Evolutionary conservation across 1,284 basidiomycete genomes (phyloP).

Genomic region (Trichosporon asahii): DNA sequence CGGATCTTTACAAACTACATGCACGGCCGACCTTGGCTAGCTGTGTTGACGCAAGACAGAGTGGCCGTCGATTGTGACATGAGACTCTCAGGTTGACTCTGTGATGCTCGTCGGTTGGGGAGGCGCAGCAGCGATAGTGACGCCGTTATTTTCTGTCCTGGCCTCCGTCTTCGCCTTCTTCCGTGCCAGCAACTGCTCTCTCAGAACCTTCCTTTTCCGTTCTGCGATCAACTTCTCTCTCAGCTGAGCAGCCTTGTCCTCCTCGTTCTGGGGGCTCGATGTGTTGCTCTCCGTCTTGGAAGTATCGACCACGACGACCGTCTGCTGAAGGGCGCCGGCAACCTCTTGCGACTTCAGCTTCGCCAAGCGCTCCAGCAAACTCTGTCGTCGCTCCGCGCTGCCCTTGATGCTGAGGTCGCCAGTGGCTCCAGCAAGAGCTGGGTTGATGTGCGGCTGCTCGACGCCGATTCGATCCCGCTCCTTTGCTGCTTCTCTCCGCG

Average conservation of each 20-base stretch:
- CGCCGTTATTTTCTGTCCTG: background rate
- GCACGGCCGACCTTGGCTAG: too few relatives aligned
- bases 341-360: conserved; percentile 9
- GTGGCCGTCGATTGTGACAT: background rate
- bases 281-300: conserved; percentile 24
- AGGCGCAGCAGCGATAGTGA: background rate
- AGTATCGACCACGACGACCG: conserved; percentile 4
- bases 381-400: conserved; percentile 20
- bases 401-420: conserved; percentile 20
- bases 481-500: conserved; percentile 6
- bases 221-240: conserved; percentile 37
- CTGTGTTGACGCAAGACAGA: background rate
- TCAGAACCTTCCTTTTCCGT: conserved; percentile 25
- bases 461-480: conserved; percentile 6
- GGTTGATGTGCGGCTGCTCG: background rate
- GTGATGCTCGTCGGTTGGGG: background rate
- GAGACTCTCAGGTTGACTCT: background rate
- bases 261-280: conserved; percentile 14
- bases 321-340: background rate
- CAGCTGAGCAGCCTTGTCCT: conserved; percentile 31
- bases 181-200: conserved; percentile 22
- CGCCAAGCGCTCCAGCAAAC: conserved; percentile 22
- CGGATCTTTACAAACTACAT: background rate
- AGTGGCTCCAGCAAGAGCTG: background rate
- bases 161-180: conserved; percentile 18